Evolutionary conservation across 768 basidiomycete genomes (phyloP), one percentile per base, ranked within the genome.

Genomic region (Leccinellum albellum): DNA sequence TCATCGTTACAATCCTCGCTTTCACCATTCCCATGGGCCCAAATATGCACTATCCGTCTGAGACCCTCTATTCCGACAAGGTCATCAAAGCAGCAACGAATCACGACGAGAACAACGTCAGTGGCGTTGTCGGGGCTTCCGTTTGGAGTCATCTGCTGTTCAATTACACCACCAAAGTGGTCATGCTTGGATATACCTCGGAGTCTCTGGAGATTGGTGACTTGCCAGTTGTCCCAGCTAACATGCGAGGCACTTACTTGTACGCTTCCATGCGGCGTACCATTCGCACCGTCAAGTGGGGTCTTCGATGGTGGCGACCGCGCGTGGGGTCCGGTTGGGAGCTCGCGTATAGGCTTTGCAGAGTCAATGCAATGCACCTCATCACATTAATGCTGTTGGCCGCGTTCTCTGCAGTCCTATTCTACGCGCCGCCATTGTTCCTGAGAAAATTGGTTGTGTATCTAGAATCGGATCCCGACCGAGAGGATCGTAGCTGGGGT

Each of bases 171-270:
- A 94, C 92, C 1, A 86, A 88, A 58, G 90, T 97, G 14, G 84
- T 95, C 54, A 85, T 86, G 82, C 84, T 94, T 42, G 94, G 92
- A 3, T 84, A 91, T 71, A 78, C 77, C 2, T 78, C 87, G 2
- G 79, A 82, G 55, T 87, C 82, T 56, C 80, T 96, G 47, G 90
- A 96, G 62, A 91, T 93, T 21, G 91, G 86, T 58, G 93, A 97
- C 68, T 76, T 97, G 29, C 94, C 94, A 6, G 85, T 95, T 53
- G 81, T 94, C 9, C 83, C 89, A 1, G 82, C 78, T 1, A 70
- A 81, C 63, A 86, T 93, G 83, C 89, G 94, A 29, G 77, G 81
- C 0, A 78, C 84, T 5, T 70, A 71, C 63, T 81, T 89, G 55
- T 92, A 85, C 62, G 61, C 81, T n/a, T 65, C 64, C 23, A 91